Evolutionary conservation across 2,329 filamentous ascomycete genomes (phyloP).

Genomic region (Cephalotrichum gorgonifer): DNA sequence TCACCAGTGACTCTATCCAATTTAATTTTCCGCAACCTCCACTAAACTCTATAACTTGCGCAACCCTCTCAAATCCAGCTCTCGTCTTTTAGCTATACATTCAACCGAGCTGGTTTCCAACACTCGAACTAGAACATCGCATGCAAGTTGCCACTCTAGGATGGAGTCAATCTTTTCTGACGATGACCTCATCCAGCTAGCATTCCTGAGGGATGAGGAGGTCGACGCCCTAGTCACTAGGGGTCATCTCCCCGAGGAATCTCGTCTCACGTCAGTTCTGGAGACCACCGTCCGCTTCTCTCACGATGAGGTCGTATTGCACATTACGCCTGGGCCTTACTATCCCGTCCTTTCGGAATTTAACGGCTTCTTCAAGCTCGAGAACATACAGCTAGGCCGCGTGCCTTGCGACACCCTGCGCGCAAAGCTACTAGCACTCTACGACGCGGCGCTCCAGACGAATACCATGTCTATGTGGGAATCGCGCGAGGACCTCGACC

Average conservation of each 20-base stretch:
- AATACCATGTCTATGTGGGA: slow-evolving; percentile 15
- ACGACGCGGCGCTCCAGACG: slow-evolving; percentile 8
- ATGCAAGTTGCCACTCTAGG: not conserved
- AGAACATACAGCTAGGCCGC: slow-evolving; percentile 4
- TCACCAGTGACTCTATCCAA: too few relatives aligned
- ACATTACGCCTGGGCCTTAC: slow-evolving; percentile 11
- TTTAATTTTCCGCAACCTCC: too few relatives aligned
- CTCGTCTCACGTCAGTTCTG: slow-evolving; percentile 11
- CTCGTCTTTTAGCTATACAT: not conserved
- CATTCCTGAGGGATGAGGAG: slow-evolving; percentile 17
- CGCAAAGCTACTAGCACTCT: slow-evolving; percentile 8
- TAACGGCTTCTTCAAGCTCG: slow-evolving; percentile 9
- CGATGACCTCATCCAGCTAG: slow-evolving; percentile 16
- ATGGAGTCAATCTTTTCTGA: slow-evolving; percentile 9
- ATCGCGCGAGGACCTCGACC: slow-evolving; percentile 9
- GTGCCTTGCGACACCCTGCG: slow-evolving; percentile 3
- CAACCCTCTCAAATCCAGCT: not conserved
- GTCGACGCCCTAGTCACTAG: slow-evolving; percentile 14
- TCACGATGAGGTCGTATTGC: slow-evolving; percentile 13
- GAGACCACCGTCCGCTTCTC: slow-evolving; percentile 11
- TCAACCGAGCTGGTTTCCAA: not conserved
- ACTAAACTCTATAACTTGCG: too few relatives aligned
- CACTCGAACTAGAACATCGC: not conserved
- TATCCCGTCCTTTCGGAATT: slow-evolving; percentile 13
- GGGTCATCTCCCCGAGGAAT: slow-evolving; percentile 11